phyloP scores from a whole-genome alignment of 2,329 filamentous ascomycete species.

The Fusarium keratoplasticum region DNA sequence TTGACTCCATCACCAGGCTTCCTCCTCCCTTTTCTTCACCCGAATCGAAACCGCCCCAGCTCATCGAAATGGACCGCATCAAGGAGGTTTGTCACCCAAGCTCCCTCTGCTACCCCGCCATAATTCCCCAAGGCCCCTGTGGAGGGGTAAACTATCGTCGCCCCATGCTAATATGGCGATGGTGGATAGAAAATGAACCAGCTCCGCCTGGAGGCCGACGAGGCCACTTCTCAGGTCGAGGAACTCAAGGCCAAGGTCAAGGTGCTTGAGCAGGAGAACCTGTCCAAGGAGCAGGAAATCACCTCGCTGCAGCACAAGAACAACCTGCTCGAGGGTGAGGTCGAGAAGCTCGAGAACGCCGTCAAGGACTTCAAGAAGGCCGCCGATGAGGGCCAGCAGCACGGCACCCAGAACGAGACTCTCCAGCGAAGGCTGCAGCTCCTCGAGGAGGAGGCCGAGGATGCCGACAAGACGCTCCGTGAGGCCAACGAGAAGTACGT shows the following conservation, averaged over 20 bases:
- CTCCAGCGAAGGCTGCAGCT: slow-evolving; percentile 93
- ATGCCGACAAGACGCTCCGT: slow-evolving; percentile 94
- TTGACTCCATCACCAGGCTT: slow-evolving; percentile 45
- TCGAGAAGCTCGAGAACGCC: slow-evolving; percentile 89
- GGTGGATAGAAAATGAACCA: slow-evolving; percentile 85
- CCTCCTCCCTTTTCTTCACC: slow-evolving; percentile 24
- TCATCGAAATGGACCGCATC: slow-evolving; percentile 81
- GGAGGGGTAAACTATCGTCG: slow-evolving; percentile 45
- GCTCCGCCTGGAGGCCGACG: slow-evolving; percentile 94
- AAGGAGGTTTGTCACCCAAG: slow-evolving; percentile 77
- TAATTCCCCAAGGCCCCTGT: slow-evolving; percentile 43
- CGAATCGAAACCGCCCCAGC: slow-evolving; percentile 16
- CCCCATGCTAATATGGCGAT: slow-evolving; percentile 41
- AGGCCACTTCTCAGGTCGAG: slow-evolving; percentile 82
- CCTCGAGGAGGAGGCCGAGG: slow-evolving; percentile 97
- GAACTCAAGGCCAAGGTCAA: slow-evolving; percentile 92
- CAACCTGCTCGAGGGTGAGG: slow-evolving; percentile 86
- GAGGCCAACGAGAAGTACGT: slow-evolving; percentile 99
- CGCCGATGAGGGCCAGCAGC: slow-evolving; percentile 85
- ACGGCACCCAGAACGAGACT: slow-evolving; percentile 88
- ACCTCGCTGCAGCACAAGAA: slow-evolving; percentile 97
- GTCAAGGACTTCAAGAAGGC: slow-evolving; percentile 90
- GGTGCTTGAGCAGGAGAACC: slow-evolving; percentile 91
- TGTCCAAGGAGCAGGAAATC: slow-evolving; percentile 98
- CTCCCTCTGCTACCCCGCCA: slow-evolving; percentile 46